These are phyloP conservation scores for Dendrothele bispora DNA, from an alignment of 768 basidiomycete species.

Conservation along the genomic window DNA sequence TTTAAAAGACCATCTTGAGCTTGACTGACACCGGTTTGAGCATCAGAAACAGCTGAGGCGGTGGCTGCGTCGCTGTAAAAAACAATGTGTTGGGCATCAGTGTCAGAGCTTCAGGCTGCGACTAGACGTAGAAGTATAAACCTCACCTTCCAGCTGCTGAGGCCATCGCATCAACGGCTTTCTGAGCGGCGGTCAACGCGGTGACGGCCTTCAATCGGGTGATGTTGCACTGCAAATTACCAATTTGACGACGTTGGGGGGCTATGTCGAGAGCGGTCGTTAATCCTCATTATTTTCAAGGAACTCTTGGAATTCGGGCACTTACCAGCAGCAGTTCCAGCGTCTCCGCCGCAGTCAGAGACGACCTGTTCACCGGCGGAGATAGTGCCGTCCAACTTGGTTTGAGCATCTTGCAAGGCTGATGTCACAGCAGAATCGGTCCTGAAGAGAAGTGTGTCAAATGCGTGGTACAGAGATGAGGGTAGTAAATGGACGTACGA, in stretches of 20 bases:
- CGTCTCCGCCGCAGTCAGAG: neutral
- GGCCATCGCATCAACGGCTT: slow-evolving; percentile 18
- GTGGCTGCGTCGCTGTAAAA: too few species aligned
- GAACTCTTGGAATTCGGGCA: too few species aligned
- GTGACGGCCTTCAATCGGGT: slow-evolving; percentile 28
- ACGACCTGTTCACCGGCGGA: neutral
- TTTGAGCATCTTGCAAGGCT: neutral
- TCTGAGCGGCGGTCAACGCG: slow-evolving; percentile 16
- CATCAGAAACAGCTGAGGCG: too few species aligned
- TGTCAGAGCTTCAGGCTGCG: neutral
- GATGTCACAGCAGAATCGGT: too few species aligned
- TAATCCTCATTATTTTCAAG: too few species aligned
- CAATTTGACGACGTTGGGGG: slow-evolving; percentile 30
- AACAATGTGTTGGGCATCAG: neutral
- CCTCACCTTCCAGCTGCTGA: slow-evolving; percentile 8
- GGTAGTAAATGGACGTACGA: slow-evolving; percentile 2
- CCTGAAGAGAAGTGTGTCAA: too few species aligned
- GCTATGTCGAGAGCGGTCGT: too few species aligned
- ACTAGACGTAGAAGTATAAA: too few species aligned
- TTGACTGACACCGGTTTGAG: too few species aligned
- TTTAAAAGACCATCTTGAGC: too few species aligned
- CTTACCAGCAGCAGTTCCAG: too few species aligned
- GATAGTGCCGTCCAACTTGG: neutral
- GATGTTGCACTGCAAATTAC: slow-evolving; percentile 30
- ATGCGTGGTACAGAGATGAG: too few species aligned